phyloP scores from a whole-genome alignment of 257 asterid species.

The Capsicum rhomboideum region DNA sequence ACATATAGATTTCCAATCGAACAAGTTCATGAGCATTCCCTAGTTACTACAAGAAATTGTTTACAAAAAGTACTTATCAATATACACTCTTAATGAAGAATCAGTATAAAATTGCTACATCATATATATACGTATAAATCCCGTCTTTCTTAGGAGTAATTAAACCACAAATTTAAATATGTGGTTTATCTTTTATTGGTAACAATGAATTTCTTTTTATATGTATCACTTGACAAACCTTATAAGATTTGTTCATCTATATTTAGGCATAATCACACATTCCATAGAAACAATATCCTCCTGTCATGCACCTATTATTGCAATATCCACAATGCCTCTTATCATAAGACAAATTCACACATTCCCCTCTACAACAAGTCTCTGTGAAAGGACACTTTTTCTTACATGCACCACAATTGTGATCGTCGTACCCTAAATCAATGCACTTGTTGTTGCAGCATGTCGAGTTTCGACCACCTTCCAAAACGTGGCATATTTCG shows the following conservation, averaged over 20 bases:
- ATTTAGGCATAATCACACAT: slow-evolving; percentile 49
- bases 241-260: neutral
- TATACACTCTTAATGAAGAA: neutral
- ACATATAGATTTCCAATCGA: no score
- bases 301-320: slow-evolving; percentile 35
- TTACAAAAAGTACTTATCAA: neutral
- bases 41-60: neutral
- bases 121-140: neutral
- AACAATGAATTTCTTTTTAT: neutral
- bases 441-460: slow-evolving; percentile 64
- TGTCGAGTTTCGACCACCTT: slow-evolving; percentile 43
- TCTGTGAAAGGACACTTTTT: slow-evolving; percentile 37
- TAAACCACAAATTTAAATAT: neutral
- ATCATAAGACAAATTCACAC: slow-evolving; percentile 43
- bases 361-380: slow-evolving; percentile 52
- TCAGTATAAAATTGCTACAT: neutral
- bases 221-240: neutral
- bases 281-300: slow-evolving; percentile 48
- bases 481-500: slow-evolving; percentile 23
- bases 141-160: neutral
- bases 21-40: neutral
- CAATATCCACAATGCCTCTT: slow-evolving; percentile 56
- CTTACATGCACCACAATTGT: slow-evolving; percentile 64
- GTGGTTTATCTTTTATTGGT: neutral
- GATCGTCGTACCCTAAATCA: slow-evolving; percentile 31